These are phyloP conservation scores for Pichia heedii DNA, from an alignment of 805 yeast genomes.

Conservation along the genomic window DNA sequence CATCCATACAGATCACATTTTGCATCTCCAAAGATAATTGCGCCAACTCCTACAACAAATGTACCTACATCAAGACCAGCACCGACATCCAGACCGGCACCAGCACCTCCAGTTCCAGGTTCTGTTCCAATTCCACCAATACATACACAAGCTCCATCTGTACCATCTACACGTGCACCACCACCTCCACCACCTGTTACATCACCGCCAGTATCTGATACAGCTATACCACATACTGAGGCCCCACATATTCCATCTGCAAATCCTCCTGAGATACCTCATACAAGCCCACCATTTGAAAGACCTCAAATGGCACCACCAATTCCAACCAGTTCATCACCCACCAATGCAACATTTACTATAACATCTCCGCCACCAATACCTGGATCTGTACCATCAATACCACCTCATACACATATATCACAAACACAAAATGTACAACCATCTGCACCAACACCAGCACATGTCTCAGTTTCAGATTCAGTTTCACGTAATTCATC, in stretches of 20 bases:
- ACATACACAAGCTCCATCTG: background rate
- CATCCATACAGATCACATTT: conserved; percentile 4
- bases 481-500: background rate
- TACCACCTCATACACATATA: conserved; percentile 11
- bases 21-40: background rate
- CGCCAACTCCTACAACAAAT: conserved; percentile 11
- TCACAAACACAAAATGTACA: background rate
- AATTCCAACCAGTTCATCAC: background rate
- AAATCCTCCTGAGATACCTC: conserved; percentile 14
- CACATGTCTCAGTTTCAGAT: background rate
- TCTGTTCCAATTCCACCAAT: conserved; percentile 3
- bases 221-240: background rate
- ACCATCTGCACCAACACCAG: background rate
- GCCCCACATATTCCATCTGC: conserved; percentile 10
- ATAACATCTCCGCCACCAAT: conserved; percentile 11
- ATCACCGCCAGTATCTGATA: background rate
- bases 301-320: conserved; percentile 10
- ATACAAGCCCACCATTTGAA: conserved; percentile 7
- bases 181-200: background rate
- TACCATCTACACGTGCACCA: background rate
- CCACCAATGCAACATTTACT: background rate
- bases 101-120: conserved; percentile 1
- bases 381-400: conserved; percentile 19
- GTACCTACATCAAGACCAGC: conserved; percentile 10
- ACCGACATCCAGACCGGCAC: conserved; percentile 10